Evolutionary conservation across 495 filamentous ascomycete species (phyloP), one percentile per base, ranked within the genome.

Genomic region (Hamigera avellanea): DNA sequence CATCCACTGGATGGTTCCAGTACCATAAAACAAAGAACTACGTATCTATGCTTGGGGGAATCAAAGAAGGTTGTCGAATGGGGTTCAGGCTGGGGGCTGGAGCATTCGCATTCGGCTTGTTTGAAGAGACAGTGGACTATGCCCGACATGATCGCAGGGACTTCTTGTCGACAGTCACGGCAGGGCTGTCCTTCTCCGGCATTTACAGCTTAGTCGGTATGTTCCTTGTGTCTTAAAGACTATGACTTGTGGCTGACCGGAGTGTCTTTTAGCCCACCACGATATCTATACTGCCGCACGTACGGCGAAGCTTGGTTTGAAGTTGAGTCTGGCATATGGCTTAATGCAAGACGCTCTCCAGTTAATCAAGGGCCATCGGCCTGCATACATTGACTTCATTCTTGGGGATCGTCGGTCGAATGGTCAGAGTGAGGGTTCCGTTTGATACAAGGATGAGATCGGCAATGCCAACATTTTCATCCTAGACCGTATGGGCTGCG

Each of bases 11-110:
- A 19, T 98, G 91, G 91, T 98, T 86, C 53, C 74, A 95, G 18
- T 98, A 98, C 54, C 93, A 96, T 60, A 95, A 95, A 59, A 84
- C 75, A 48, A 96, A 96, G 62, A 95, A 95, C 54, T 95, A 96
- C 62, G 73, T 83, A 39, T 61, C 78, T 5, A 71, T 80, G 33
- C 69, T 78, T 8, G 84, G 82, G 2, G 91, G 80, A 0, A 57
- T 88, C 9, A 73, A 71, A 43, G 84, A 87, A 51, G 93, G 85
- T 0, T 36, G 83, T 27, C 79, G 73, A 47, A 80, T 86, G 72
- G 89, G 82, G 3, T 50, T 57, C n/a, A 80, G 72, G 48, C 53
- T 93, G 10, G 70, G 67, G 12, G 60, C 33, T 75, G 85, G 81
- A 66, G 72, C 36, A 59, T 67, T 42, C 52, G 76, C 46, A 76